Percentiles rank a stretch among this genome's conserved stretches.
Conservation (phyloP, 2,329 filamentous ascomycete genomes). For the Sclerotinia subarctica region DNA sequence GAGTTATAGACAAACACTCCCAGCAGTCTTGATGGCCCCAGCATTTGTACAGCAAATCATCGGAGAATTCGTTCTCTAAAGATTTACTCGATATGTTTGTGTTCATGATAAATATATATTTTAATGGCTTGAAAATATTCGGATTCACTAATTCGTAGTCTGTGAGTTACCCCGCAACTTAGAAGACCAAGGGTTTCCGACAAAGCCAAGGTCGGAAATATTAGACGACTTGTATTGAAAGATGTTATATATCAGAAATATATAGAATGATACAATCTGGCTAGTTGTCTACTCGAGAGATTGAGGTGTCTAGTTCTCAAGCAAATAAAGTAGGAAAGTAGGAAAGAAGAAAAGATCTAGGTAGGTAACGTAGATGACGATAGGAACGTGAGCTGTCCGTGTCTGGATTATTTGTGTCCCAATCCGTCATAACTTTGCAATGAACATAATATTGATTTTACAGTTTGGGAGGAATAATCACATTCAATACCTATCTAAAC, state of each 20-base stretch:
- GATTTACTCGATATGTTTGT: background rate
- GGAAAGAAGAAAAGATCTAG: background rate
- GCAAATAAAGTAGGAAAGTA: background rate
- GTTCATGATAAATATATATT: background rate
- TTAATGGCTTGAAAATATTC: background rate
- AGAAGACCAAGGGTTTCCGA: background rate
- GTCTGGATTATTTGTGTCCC: background rate
- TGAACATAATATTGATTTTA: background rate
- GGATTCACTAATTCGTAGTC: background rate
- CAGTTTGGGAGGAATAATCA: background rate
- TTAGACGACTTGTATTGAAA: background rate
- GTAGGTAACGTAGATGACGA: no score
- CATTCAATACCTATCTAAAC: background rate
- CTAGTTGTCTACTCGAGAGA: background rate
- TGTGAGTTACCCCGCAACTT: background rate
- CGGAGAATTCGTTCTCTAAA: background rate
- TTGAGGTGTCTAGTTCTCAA: background rate
- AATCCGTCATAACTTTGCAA: no score
- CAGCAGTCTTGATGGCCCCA: constrained; percentile 51
- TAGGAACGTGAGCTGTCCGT: background rate
- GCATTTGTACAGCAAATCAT: constrained; percentile 6
- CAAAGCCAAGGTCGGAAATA: background rate
- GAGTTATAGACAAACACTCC: constrained; percentile 43
- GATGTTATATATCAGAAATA: background rate
- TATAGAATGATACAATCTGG: background rate